Conservation (phyloP, 2,329 filamentous ascomycete species). For the Fusarium coffeatum region DNA sequence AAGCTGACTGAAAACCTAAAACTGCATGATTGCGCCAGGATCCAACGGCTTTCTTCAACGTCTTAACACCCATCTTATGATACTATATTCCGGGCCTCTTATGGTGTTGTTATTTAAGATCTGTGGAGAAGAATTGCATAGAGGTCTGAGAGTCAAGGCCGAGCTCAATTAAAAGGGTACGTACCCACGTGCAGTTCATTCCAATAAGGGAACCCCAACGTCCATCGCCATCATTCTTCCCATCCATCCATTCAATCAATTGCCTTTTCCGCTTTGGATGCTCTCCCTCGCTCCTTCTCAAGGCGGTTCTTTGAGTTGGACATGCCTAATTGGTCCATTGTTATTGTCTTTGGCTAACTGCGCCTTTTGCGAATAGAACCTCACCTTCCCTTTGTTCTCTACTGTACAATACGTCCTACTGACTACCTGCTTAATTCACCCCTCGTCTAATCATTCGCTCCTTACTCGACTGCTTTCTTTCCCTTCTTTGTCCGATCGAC, state of each 20-base stretch:
- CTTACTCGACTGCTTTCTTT: constrained; percentile 21
- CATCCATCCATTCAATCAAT: constrained; percentile 18
- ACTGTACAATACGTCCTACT: not conserved
- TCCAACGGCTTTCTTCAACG: not conserved
- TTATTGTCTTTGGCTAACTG: constrained; percentile 22
- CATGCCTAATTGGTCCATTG: constrained; percentile 23
- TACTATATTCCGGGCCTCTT: not conserved
- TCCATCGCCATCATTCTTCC: constrained; percentile 32
- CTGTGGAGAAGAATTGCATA: constrained; percentile 21
- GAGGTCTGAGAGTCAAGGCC: constrained; percentile 18
- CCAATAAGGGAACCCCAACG: constrained; percentile 28
- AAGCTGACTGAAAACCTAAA: not conserved
- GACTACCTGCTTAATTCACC: constrained; percentile 14
- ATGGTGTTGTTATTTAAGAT: not conserved
- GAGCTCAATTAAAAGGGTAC: constrained; percentile 37
- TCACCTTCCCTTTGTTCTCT: constrained; percentile 15
- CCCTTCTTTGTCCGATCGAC: constrained; percentile 32
- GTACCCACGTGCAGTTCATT: constrained; percentile 22
- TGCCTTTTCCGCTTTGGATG: constrained; percentile 25
- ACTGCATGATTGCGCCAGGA: not conserved
- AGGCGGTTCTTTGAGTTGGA: constrained; percentile 2
- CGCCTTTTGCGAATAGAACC: constrained; percentile 19
- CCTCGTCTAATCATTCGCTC: constrained; percentile 30
- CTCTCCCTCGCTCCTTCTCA: constrained; percentile 9
- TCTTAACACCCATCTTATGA: not conserved